Percentiles rank a stretch among this genome's conserved stretches.
Conservation (phyloP, 75 land plant species). For the Gnetum montanum region DNA sequence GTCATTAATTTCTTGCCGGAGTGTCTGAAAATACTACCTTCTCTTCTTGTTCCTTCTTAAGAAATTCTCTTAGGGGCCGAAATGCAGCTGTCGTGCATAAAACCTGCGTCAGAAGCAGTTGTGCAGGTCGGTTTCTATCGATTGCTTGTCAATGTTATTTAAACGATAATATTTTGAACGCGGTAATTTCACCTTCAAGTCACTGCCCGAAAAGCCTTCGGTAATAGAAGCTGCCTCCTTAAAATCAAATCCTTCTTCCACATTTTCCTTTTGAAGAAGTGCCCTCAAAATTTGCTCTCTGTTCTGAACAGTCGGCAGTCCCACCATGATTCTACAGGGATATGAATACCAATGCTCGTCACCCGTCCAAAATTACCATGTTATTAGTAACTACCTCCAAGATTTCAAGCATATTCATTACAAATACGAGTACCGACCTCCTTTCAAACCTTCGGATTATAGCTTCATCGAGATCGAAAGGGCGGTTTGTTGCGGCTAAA, state of each 20-base stretch:
- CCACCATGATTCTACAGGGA: conserved; percentile 84
- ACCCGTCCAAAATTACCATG: too few species aligned
- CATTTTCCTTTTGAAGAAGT: conserved; percentile 57
- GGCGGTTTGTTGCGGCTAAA: conserved; percentile 86
- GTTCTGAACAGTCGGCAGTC: conserved; percentile 55
- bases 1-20: too few species aligned
- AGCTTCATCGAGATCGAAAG: conserved; percentile 90
- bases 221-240: conserved; percentile 67
- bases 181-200: conserved; percentile 53
- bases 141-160: not conserved
- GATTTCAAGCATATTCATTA: not conserved
- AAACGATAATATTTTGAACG: not conserved
- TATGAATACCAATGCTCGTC: too few species aligned
- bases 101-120: not conserved
- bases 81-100: conserved; percentile 41
- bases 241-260: conserved; percentile 48
- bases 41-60: conserved; percentile 20
- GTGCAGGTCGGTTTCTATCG: not conserved
- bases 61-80: conserved; percentile 24
- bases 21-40: conserved; percentile 10
- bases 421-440: too few species aligned
- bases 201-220: conserved; percentile 83
- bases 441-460: conserved; percentile 80
- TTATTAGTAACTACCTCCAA: not conserved
- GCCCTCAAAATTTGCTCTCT: conserved; percentile 58